A percentile compares a stretch with the other conserved stretches of the same genome.
Evolutionary conservation across 768 basidiomycete genomes (phyloP).

Genomic region (Myochromella boudieri): DNA sequence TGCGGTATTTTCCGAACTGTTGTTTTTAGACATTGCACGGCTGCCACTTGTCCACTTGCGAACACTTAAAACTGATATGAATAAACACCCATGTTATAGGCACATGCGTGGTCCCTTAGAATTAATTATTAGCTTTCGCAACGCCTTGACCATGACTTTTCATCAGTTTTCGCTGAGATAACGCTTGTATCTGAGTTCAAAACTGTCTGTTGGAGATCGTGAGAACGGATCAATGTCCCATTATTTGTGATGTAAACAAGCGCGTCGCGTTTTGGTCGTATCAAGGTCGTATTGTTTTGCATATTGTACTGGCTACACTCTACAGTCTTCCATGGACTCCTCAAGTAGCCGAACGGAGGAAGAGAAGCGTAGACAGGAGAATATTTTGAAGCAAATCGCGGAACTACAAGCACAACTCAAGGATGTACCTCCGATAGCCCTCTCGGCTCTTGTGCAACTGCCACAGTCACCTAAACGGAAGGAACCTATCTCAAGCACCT

Average conservation of each 20-base stretch:
- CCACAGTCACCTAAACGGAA: conserved; percentile 50
- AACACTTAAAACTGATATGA: conserved; percentile 2
- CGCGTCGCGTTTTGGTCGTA: conserved; percentile 19
- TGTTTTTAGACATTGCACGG: conserved; percentile 23
- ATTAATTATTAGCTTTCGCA: background rate
- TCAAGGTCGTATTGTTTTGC: background rate
- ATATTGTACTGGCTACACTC: background rate
- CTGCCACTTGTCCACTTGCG: conserved; percentile 4
- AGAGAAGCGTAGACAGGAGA: conserved; percentile 42
- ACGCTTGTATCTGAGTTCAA: conserved; percentile 30
- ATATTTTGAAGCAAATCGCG: conserved; percentile 56
- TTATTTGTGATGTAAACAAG: conserved; percentile 13
- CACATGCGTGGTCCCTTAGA: background rate
- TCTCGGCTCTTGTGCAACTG: conserved; percentile 8
- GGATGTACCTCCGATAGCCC: conserved; percentile 28
- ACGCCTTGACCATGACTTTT: conserved; percentile 12
- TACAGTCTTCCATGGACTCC: conserved; percentile 50
- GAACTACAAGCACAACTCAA: conserved; percentile 54
- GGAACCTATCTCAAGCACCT: conserved; percentile 33
- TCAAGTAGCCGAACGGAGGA: conserved; percentile 39
- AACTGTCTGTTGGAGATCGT: conserved; percentile 19
- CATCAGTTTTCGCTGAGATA: conserved; percentile 6
- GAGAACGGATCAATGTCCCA: conserved; percentile 12
- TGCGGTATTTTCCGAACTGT: conserved; percentile 34
- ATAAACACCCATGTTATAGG: background rate